Conservation (phyloP, 345 rosid species). For the Mercurialis annua region DNA sequence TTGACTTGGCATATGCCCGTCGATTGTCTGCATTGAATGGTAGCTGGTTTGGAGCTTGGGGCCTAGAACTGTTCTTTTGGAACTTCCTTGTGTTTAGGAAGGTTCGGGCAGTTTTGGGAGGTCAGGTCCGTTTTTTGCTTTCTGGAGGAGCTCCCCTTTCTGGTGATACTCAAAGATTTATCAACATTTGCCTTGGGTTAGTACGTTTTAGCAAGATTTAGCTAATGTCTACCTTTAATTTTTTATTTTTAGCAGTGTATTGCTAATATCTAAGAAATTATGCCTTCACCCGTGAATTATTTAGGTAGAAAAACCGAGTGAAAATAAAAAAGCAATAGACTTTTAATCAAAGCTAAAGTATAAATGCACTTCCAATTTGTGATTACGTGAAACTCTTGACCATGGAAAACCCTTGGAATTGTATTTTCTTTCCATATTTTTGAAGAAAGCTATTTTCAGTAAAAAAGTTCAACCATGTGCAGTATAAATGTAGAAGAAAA, state of each 20-base stretch:
- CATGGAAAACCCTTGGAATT: not conserved
- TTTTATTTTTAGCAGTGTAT: not conserved
- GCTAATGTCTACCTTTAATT: constrained; percentile 10
- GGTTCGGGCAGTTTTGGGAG: constrained; percentile 85
- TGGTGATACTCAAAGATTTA: constrained; percentile 95
- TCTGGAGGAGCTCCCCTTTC: constrained; percentile 99
- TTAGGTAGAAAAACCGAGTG: not conserved
- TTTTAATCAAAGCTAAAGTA: not conserved
- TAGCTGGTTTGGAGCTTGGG: constrained; percentile 97
- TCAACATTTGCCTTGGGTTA: constrained; percentile 96
- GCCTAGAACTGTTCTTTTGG: constrained; percentile 81
- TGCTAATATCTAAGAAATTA: not conserved
- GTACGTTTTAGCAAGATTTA: constrained; percentile 29
- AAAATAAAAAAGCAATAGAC: not conserved
- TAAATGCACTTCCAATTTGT: not conserved
- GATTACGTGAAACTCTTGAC: not conserved
- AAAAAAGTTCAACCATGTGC: not conserved
- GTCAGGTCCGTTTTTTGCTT: constrained; percentile 83
- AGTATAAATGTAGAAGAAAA: not conserved
- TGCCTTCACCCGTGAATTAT: not conserved
- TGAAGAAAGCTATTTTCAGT: not conserved
- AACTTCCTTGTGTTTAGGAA: constrained; percentile 76
- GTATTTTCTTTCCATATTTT: not conserved
- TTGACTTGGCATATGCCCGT: constrained; percentile 89
- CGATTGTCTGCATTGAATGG: constrained; percentile 91